Conservation (phyloP, 2,329 filamentous ascomycete genomes). For the Lasiodiplodia sp. region DNA sequence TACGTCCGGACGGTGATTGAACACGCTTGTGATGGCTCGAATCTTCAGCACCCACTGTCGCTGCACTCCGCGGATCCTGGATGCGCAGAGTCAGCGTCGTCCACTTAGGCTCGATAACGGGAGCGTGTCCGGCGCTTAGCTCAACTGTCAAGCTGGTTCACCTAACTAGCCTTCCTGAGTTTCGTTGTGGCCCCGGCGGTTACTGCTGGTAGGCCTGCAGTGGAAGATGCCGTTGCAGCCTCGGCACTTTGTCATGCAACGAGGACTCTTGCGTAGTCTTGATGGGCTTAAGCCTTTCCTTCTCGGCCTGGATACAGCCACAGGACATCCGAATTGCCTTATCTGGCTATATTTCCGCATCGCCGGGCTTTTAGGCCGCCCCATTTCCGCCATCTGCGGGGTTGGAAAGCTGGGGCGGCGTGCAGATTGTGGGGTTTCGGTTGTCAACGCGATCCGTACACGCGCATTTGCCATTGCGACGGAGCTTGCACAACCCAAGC, state of each 20-base stretch:
- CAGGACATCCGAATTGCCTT: background rate
- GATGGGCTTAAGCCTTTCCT: background rate
- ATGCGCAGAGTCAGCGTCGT: no score
- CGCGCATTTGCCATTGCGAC: background rate
- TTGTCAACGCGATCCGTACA: conserved; percentile 5
- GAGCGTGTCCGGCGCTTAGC: no score
- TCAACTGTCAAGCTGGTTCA: no score
- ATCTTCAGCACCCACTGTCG: no score
- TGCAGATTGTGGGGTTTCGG: conserved; percentile 7
- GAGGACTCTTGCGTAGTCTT: conserved; percentile 19
- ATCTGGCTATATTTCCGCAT: conserved; percentile 4
- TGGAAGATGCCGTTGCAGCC: conserved; percentile 9
- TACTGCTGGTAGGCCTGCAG: background rate
- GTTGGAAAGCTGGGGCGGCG: conserved; percentile 17
- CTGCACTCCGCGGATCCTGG: no score
- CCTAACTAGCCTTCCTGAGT: no score
- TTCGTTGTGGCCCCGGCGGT: no score
- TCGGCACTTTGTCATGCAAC: conserved; percentile 15
- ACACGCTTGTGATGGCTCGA: no score
- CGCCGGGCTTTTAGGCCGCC: background rate
- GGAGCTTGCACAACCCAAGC: conserved; percentile 20
- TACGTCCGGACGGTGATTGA: no score
- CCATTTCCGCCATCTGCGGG: conserved; percentile 14
- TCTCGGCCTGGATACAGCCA: conserved; percentile 6
- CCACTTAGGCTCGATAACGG: no score